A percentile compares a stretch with the other conserved stretches of the same genome.
Evolutionary conservation across 2,329 filamentous ascomycete genomes (phyloP).

Genomic region (Curvularia sp.): DNA sequence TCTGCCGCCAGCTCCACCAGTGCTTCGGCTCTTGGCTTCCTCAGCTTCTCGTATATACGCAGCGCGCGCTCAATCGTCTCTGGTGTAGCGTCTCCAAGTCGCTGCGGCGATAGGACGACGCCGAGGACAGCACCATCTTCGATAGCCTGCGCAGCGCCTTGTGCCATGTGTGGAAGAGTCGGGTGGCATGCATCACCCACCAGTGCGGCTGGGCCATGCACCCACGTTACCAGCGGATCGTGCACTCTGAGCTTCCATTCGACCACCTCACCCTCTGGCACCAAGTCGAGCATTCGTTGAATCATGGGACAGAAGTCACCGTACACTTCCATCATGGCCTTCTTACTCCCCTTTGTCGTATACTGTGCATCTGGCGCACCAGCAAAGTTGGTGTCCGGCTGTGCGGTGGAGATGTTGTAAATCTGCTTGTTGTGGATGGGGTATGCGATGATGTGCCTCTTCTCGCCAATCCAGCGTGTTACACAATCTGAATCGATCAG

Average conservation of each 20-base stretch:
- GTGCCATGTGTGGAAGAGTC: slow-evolving; percentile 68
- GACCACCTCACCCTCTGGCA: slow-evolving; percentile 69
- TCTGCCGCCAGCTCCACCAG: slow-evolving; percentile 65
- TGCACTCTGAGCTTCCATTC: slow-evolving; percentile 72
- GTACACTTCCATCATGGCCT: slow-evolving; percentile 66
- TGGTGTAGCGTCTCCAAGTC: slow-evolving; percentile 51
- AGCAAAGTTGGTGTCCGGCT: slow-evolving; percentile 67
- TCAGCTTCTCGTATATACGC: slow-evolving; percentile 62
- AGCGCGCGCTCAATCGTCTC: slow-evolving; percentile 61
- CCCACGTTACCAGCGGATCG: slow-evolving; percentile 68
- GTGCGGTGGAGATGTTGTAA: slow-evolving; percentile 70
- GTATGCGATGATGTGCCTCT: slow-evolving; percentile 79
- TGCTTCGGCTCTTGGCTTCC: slow-evolving; percentile 63
- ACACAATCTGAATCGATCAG: slow-evolving; percentile 72
- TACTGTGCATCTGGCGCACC: slow-evolving; percentile 65
- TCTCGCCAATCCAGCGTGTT: slow-evolving; percentile 77
- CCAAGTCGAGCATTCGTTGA: slow-evolving; percentile 65
- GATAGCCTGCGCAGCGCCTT: slow-evolving; percentile 70
- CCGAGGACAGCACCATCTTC: slow-evolving; percentile 67
- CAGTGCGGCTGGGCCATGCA: slow-evolving; percentile 60
- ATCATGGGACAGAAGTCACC: slow-evolving; percentile 67
- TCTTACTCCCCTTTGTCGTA: slow-evolving; percentile 67
- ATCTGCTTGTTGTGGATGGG: slow-evolving; percentile 71
- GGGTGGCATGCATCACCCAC: slow-evolving; percentile 69
- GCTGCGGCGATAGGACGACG: slow-evolving; percentile 59